A percentile compares a stretch with the other conserved stretches of the same genome.
Evolutionary conservation across 495 filamentous ascomycete genomes (phyloP).

Genomic region (Penicillium odoratum): DNA sequence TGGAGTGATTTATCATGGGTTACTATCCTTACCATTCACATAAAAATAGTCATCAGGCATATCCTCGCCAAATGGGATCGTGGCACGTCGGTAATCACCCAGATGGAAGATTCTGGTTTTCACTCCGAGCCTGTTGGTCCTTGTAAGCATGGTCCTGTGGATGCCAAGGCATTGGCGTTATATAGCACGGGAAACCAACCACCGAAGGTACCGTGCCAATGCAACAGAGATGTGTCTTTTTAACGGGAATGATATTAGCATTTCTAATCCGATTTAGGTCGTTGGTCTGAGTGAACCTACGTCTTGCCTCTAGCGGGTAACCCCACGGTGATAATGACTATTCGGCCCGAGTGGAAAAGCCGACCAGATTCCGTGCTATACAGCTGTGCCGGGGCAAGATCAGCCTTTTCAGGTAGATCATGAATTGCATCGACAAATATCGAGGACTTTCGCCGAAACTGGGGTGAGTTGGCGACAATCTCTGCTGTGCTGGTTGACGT

Average conservation of each 20-base stretch:
- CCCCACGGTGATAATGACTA: slow-evolving; percentile 96
- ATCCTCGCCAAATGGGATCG: slow-evolving; percentile 79
- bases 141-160: slow-evolving; percentile 2
- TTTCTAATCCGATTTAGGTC: not conserved
- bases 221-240: slow-evolving; percentile 90
- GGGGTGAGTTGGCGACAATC: slow-evolving; percentile 80
- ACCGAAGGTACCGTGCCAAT: slow-evolving; percentile 89
- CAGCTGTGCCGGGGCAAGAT: slow-evolving; percentile 91
- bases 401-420: slow-evolving; percentile 79
- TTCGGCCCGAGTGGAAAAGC: slow-evolving; percentile 94
- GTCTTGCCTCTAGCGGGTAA: slow-evolving; percentile 96
- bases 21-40: slow-evolving; percentile 64
- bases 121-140: slow-evolving; percentile 76
- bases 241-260: slow-evolving; percentile 11
- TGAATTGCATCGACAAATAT: slow-evolving; percentile 98
- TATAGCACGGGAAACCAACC: slow-evolving; percentile 53
- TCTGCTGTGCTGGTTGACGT: slow-evolving; percentile 64
- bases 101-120: slow-evolving; percentile 98
- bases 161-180: not conserved
- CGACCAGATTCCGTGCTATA: slow-evolving; percentile 97
- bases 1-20: not conserved
- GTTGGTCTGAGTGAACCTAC: slow-evolving; percentile 46
- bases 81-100: slow-evolving; percentile 92
- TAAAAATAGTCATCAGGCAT: slow-evolving; percentile 98
- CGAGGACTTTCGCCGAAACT: slow-evolving; percentile 82